Conservation (phyloP, 345 rosid species). For the Murraya koenigii region DNA sequence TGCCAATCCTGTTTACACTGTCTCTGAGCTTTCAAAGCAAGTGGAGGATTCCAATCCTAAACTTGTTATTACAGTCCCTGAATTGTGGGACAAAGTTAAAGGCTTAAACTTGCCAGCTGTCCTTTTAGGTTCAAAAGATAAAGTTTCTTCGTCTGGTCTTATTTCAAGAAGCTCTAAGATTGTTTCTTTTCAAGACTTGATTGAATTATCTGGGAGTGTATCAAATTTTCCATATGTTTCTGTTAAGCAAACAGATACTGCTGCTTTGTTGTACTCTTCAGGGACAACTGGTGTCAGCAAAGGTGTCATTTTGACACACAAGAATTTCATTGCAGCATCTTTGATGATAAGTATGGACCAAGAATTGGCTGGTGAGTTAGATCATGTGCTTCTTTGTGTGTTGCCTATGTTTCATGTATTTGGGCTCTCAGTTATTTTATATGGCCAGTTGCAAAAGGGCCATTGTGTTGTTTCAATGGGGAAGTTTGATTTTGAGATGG, state of each 20-base stretch:
- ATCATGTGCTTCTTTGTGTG: conserved; percentile 53
- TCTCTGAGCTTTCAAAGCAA: conserved; percentile 62
- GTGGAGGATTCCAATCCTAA: conserved; percentile 66
- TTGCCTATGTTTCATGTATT: conserved; percentile 95
- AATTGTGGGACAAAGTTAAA: conserved; percentile 58
- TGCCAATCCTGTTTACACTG: conserved; percentile 71
- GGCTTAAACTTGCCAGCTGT: conserved; percentile 59
- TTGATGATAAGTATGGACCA: conserved; percentile 46
- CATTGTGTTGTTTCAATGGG: conserved; percentile 58
- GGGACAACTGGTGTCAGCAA: conserved; percentile 89
- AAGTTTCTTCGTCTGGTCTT: conserved; percentile 9
- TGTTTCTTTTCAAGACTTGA: conserved; percentile 41
- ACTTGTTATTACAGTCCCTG: conserved; percentile 56
- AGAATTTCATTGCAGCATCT: conserved; percentile 73
- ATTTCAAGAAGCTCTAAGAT: conserved; percentile 27
- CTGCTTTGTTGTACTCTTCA: conserved; percentile 75
- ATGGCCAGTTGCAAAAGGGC: conserved; percentile 63
- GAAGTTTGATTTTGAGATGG: conserved; percentile 57
- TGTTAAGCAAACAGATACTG: conserved; percentile 60
- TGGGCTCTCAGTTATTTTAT: conserved; percentile 52
- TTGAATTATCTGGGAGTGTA: conserved; percentile 40
- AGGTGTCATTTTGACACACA: conserved; percentile 79
- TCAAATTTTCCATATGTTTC: conserved; percentile 42
- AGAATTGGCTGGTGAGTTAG: conserved; percentile 49
- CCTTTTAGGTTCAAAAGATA: conserved; percentile 41